These are phyloP conservation scores for Vicia faba DNA, from an alignment of 306 rosid species.

Conservation along the genomic window DNA sequence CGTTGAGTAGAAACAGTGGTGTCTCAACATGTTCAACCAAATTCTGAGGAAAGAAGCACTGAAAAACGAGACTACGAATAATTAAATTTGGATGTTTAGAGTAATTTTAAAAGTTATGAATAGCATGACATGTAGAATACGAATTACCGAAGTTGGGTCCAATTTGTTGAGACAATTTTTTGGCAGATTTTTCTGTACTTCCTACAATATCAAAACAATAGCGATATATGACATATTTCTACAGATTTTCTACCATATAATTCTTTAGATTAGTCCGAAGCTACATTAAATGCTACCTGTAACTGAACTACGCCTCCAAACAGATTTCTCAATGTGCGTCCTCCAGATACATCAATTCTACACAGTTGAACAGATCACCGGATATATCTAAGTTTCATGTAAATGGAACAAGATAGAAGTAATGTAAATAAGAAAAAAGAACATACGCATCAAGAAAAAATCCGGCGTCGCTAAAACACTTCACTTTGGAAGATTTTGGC, in stretches of 20 bases:
- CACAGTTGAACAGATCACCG: conserved; percentile 36
- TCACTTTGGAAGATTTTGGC: conserved; percentile 61
- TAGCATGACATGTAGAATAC: conserved; percentile 31
- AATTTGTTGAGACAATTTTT: conserved; percentile 53
- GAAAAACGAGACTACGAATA: conserved; percentile 29
- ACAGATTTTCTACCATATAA: neutral
- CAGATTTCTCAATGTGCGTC: conserved; percentile 65
- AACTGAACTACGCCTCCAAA: conserved; percentile 75
- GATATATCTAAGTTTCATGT: conserved; percentile 28
- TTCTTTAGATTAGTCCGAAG: neutral
- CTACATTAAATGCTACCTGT: conserved; percentile 56
- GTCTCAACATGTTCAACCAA: conserved; percentile 66
- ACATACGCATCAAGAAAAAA: conserved; percentile 83
- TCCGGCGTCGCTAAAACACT: conserved; percentile 92
- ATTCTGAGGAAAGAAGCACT: conserved; percentile 95
- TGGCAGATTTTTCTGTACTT: conserved; percentile 70
- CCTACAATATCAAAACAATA: conserved; percentile 51
- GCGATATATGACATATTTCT: neutral
- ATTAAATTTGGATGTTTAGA: conserved; percentile 19
- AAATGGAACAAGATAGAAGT: conserved; percentile 9
- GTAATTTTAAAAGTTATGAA: conserved; percentile 15
- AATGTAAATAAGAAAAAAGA: conserved; percentile 24
- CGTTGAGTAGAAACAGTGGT: conserved; percentile 84
- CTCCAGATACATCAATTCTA: conserved; percentile 84
- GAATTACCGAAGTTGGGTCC: conserved; percentile 77